A percentile compares a stretch with the other conserved stretches of the same genome.
phyloP scores from a whole-genome alignment of 208 protist genomes.

The Acanthamoeba divionensis region DNA sequence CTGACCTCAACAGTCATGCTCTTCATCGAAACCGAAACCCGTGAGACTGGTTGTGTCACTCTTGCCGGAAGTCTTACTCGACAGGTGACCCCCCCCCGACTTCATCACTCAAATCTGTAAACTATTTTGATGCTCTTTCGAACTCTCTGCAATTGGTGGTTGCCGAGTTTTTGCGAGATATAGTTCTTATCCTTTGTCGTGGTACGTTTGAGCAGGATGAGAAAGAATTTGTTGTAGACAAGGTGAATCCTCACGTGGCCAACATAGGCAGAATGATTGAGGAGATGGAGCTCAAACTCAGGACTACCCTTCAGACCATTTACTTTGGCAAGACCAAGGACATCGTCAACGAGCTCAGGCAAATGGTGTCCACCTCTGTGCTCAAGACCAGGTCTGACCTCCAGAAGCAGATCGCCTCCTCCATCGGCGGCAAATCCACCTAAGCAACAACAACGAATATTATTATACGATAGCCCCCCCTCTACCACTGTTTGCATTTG shows the following conservation, averaged over 20 bases:
- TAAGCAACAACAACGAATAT: background rate
- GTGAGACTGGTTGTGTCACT: conserved; percentile 68
- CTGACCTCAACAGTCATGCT: conserved; percentile 85
- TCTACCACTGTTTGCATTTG: background rate
- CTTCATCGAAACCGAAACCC: conserved; percentile 74
- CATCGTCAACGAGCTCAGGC: conserved; percentile 76
- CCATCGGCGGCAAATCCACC: conserved; percentile 25
- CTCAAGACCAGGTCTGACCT: conserved; percentile 31
- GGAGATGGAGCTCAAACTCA: conserved; percentile 82
- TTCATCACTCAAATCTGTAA: background rate
- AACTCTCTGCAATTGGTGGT: too few relatives aligned
- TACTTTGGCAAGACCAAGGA: conserved; percentile 87
- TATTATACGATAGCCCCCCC: too few relatives aligned
- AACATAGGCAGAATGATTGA: conserved; percentile 85
- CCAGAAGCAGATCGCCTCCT: conserved; percentile 44
- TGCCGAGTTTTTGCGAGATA: too few relatives aligned
- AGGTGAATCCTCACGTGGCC: conserved; percentile 72
- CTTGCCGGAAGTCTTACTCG: conserved; percentile 79
- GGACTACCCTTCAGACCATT: conserved; percentile 77
- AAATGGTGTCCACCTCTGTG: background rate
- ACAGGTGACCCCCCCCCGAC: conserved; percentile 51
- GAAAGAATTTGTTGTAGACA: conserved; percentile 60
- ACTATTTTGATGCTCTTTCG: too few relatives aligned
- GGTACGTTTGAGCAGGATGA: conserved; percentile 58
- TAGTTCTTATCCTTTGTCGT: background rate